phyloP scores from a whole-genome alignment of 345 rosid genomes.

The Gossypium herbaceum region DNA sequence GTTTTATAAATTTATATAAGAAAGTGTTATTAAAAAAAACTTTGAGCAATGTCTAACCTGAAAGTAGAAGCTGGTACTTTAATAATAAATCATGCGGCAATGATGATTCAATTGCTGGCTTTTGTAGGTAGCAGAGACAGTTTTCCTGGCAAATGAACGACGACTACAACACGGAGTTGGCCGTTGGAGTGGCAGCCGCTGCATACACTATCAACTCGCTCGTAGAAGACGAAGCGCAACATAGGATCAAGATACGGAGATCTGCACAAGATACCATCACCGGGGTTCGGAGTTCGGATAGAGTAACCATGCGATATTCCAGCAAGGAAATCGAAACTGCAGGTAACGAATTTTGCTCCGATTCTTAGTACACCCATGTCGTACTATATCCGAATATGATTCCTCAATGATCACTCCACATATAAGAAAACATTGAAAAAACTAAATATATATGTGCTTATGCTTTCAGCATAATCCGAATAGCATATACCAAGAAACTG shows the following conservation, averaged over 20 bases:
- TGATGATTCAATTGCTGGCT: not conserved
- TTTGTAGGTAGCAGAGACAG: not conserved
- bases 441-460: not conserved
- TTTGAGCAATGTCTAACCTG: not conserved
- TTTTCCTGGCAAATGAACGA: conserved; percentile 8
- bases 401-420: too few species aligned
- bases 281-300: not conserved
- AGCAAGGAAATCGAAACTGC: not conserved
- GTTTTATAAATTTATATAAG: too few species aligned
- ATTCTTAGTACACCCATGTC: too few species aligned
- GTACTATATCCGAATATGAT: not conserved
- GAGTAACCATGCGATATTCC: not conserved
- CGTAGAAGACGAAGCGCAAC: not conserved
- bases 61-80: not conserved
- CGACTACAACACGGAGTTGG: not conserved
- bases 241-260: not conserved
- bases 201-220: conserved; percentile 2
- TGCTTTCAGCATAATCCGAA: not conserved
- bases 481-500: too few species aligned
- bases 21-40: too few species aligned
- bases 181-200: conserved; percentile 8
- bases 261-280: not conserved
- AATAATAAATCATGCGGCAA: not conserved
- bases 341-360: not conserved
- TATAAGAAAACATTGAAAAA: too few species aligned